These are phyloP conservation scores for Trichophyton benhamiae DNA, from an alignment of 2,329 filamentous ascomycete genomes.

Conservation along the genomic window DNA sequence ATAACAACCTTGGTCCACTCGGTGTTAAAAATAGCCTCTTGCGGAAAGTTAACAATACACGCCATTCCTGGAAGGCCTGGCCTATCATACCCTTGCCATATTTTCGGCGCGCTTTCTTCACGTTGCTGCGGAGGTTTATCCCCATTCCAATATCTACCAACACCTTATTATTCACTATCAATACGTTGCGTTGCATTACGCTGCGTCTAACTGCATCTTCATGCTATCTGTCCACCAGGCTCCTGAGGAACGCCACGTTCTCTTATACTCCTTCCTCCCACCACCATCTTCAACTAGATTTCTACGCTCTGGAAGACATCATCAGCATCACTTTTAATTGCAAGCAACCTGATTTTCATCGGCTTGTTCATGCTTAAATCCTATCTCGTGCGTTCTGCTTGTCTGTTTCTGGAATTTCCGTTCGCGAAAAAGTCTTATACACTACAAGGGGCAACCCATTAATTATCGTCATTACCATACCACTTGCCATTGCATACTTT, in stretches of 20 bases:
- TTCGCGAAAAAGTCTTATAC: slow-evolving; percentile 15
- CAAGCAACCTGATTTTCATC: neutral
- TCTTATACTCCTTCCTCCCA: neutral
- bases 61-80: neutral
- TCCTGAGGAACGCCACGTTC: neutral
- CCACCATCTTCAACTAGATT: neutral
- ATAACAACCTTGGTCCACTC: neutral
- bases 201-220: neutral
- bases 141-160: neutral
- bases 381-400: neutral
- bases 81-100: neutral
- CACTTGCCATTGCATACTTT: slow-evolving; percentile 7
- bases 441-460: slow-evolving; percentile 27
- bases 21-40: neutral
- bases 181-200: neutral
- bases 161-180: neutral
- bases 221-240: neutral
- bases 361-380: neutral
- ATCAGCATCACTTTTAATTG: neutral
- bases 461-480: slow-evolving; percentile 16
- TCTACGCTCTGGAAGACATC: neutral
- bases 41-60: neutral
- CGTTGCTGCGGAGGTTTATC: neutral
- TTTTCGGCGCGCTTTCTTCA: slow-evolving; percentile 1
- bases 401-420: slow-evolving; percentile 1